Evolutionary conservation across 2,329 filamentous ascomycete genomes (phyloP).

Genomic region (Teratosphaeria pseudoeucalypti): DNA sequence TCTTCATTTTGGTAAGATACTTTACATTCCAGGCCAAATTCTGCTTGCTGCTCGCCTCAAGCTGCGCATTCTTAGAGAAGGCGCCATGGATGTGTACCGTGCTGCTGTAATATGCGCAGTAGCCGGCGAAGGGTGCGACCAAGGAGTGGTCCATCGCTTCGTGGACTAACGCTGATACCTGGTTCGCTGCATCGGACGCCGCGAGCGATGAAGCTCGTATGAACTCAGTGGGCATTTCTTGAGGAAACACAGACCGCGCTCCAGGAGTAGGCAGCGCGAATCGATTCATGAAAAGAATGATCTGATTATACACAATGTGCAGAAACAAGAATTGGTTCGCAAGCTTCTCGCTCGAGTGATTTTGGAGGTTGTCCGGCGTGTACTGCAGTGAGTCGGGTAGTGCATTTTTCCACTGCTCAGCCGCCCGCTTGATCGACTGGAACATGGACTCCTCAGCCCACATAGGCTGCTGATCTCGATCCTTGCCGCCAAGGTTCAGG

Average conservation of each 20-base stretch:
- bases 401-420: conserved; percentile 56
- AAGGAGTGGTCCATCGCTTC: conserved; percentile 72
- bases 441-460: conserved; percentile 78
- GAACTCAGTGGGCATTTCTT: conserved; percentile 68
- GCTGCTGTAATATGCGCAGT: conserved; percentile 85
- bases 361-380: conserved; percentile 68
- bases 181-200: conserved; percentile 73
- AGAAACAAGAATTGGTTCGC: conserved; percentile 89
- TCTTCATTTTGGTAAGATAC: conserved; percentile 89
- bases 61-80: conserved; percentile 68
- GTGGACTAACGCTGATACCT: conserved; percentile 73
- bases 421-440: conserved; percentile 56
- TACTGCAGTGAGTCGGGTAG: conserved; percentile 67
- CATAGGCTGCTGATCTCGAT: conserved; percentile 63
- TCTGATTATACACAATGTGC: conserved; percentile 83
- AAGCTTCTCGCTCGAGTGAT: conserved; percentile 73
- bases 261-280: conserved; percentile 66
- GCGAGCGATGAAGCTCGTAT: conserved; percentile 63
- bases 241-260: conserved; percentile 43
- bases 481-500: conserved; percentile 79
- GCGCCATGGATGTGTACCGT: conserved; percentile 91
- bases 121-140: conserved; percentile 85
- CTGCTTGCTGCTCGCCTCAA: conserved; percentile 69
- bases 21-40: conserved; percentile 81
- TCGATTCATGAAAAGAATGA: conserved; percentile 78